Percentiles rank a stretch among this genome's conserved stretches.
phyloP scores from a whole-genome alignment of 176 grass and related monocot genomes.

The Elymus sibiricus region DNA sequence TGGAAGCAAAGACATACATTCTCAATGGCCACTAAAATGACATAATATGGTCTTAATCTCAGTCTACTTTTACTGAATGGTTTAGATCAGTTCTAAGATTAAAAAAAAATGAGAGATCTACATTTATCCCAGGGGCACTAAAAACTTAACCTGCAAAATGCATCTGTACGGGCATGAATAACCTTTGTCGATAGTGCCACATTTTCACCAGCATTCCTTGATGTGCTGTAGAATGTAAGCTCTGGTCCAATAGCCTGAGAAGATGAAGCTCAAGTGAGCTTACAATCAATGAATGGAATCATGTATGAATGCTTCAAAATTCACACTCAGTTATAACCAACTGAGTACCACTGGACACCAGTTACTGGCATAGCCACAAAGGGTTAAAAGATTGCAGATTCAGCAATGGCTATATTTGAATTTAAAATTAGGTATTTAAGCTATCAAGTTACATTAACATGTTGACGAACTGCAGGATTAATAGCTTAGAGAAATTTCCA shows the following conservation, averaged over 20 bases:
- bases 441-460: neutral
- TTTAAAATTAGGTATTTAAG: neutral
- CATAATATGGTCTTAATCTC: conserved; percentile 3
- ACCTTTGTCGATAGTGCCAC: conserved; percentile 77
- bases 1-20: neutral
- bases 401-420: conserved; percentile 10
- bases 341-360: conserved; percentile 5
- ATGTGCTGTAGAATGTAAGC: conserved; percentile 94
- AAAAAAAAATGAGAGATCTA: conserved; percentile 10
- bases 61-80: neutral
- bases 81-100: conserved; percentile 2
- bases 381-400: conserved; percentile 12
- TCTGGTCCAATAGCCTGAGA: conserved; percentile 92
- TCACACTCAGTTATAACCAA: conserved; percentile 9
- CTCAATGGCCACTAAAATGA: neutral
- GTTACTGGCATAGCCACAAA: neutral
- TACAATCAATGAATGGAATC: neutral
- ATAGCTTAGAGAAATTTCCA: conserved; percentile 5
- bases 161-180: conserved; percentile 91
- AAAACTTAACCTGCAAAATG: conserved; percentile 76
- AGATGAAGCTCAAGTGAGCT: neutral
- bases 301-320: conserved; percentile 7
- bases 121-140: conserved; percentile 1
- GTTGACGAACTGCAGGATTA: neutral
- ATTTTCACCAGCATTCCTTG: conserved; percentile 66